Conservation (phyloP, 2,329 filamentous ascomycete species). For the Penicillium sp. region DNA sequence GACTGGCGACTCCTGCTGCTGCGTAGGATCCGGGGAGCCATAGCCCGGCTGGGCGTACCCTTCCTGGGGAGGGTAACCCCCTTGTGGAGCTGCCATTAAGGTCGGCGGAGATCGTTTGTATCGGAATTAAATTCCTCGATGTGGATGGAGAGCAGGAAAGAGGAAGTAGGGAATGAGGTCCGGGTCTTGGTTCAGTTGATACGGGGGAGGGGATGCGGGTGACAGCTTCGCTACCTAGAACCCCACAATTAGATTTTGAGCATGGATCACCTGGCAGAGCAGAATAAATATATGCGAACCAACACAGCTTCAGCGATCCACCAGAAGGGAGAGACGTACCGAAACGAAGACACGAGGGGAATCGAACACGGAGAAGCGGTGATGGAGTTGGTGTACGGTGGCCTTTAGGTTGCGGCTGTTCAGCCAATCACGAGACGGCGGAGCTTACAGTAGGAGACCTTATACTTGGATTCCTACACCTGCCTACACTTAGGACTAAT, state of each 20-base stretch:
- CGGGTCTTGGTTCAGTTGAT: conserved; percentile 11
- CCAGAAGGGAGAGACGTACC: conserved; percentile 6
- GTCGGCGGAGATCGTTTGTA: conserved; percentile 8
- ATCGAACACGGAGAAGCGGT: conserved; percentile 24
- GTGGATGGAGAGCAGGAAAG: conserved; percentile 7
- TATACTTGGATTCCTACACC: neutral
- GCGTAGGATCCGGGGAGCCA: conserved; percentile 41
- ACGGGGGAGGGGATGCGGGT: conserved; percentile 18
- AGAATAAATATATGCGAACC: neutral
- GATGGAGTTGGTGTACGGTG: conserved; percentile 34
- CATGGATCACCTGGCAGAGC: conserved; percentile 4
- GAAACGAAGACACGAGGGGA: conserved; percentile 7
- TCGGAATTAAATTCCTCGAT: conserved; percentile 1
- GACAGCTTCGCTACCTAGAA: conserved; percentile 24
- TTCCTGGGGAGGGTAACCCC: conserved; percentile 53
- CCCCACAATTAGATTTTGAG: conserved; percentile 24
- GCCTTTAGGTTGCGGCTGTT: conserved; percentile 35
- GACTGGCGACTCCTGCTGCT: conserved; percentile 29
- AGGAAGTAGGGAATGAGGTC: conserved; percentile 5
- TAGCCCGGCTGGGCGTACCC: conserved; percentile 48
- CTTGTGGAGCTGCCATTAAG: conserved; percentile 53
- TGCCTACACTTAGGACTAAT: neutral
- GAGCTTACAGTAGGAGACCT: neutral
- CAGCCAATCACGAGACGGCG: conserved; percentile 35
- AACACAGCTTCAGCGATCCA: neutral